These are phyloP conservation scores for Parmelia sp. DNA, from an alignment of 495 filamentous ascomycete species.

Conservation along the genomic window DNA sequence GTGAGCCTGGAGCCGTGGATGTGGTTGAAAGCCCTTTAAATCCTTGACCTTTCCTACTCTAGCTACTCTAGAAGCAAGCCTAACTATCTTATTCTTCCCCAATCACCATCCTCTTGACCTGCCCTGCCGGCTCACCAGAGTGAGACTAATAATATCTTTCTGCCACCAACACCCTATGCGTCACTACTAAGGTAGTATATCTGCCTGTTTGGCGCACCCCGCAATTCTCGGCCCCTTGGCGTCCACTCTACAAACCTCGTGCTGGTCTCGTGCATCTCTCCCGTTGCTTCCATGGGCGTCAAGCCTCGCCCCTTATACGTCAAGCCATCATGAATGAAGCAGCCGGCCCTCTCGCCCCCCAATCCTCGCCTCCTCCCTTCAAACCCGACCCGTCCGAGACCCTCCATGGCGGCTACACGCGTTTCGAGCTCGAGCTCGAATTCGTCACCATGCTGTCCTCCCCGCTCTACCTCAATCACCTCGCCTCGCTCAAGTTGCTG, in stretches of 20 bases:
- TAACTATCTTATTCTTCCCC: neutral
- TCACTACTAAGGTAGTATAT: too few species aligned
- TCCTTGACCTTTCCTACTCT: neutral
- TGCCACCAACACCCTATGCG: neutral
- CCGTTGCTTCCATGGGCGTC: neutral
- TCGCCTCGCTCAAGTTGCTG: constrained; percentile 58
- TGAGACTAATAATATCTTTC: too few species aligned
- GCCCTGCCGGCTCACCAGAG: too few species aligned
- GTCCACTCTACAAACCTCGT: neutral
- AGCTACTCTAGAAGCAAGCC: too few species aligned
- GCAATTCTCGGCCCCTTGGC: neutral
- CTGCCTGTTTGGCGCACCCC: constrained; percentile 1
- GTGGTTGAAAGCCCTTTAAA: too few species aligned
- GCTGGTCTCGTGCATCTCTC: neutral
- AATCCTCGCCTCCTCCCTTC: constrained; percentile 15
- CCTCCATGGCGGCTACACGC: constrained; percentile 55
- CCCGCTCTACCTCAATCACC: constrained; percentile 75
- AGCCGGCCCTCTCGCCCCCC: neutral
- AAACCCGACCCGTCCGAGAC: constrained; percentile 22
- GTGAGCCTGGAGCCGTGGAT: too few species aligned
- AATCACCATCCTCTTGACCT: neutral
- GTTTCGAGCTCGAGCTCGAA: constrained; percentile 72
- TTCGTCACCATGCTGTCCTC: constrained; percentile 85
- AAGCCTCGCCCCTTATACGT: neutral
- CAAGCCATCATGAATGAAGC: constrained; percentile 6